These are phyloP conservation scores for Astragalus membranaceus DNA, from an alignment of 306 rosid genomes.

Conservation along the genomic window DNA sequence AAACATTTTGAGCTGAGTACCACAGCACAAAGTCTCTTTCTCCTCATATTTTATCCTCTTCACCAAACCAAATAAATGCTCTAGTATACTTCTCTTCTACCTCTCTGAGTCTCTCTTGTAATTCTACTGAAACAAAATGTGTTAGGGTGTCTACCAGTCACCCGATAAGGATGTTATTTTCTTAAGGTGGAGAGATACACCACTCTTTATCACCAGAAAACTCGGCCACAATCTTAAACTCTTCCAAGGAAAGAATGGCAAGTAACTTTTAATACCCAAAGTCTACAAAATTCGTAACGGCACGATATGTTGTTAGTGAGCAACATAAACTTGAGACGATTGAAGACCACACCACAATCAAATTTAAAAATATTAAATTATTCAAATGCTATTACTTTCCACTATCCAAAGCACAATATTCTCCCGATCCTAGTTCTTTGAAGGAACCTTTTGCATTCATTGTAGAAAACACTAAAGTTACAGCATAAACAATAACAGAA, in stretches of 20 bases:
- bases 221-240: neutral
- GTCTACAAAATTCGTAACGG: neutral
- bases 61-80: no score
- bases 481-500: conserved; percentile 29
- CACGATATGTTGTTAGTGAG: neutral
- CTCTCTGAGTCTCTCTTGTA: no score
- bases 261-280: neutral
- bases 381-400: conserved; percentile 11
- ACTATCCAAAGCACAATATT: conserved; percentile 10
- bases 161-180: neutral
- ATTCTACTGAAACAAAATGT: no score
- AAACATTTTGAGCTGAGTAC: no score
- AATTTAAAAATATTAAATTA: conserved; percentile 9
- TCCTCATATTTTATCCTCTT: no score
- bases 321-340: neutral
- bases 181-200: neutral
- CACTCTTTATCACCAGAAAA: neutral
- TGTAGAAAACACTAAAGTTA: conserved; percentile 30
- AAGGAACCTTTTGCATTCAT: conserved; percentile 13
- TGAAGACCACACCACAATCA: neutral
- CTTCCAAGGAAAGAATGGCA: neutral
- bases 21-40: no score
- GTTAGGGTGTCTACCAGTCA: no score
- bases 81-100: no score
- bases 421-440: conserved; percentile 25